A percentile compares a stretch with the other conserved stretches of the same genome.
These are phyloP conservation scores for Grigorovia jiainica DNA, from an alignment of 805 yeast genomes.

Conservation along the genomic window DNA sequence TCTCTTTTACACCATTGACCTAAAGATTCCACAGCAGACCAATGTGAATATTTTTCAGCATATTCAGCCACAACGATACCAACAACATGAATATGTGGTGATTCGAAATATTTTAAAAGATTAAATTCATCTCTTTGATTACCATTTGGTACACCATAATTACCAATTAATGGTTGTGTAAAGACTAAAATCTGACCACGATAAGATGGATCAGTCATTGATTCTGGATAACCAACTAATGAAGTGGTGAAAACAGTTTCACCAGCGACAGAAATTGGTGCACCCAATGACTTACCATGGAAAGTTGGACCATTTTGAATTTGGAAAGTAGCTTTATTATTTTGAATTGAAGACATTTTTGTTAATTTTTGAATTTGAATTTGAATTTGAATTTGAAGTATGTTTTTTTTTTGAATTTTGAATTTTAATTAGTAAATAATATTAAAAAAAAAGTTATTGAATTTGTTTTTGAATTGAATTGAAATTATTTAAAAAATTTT, in stretches of 20 bases:
- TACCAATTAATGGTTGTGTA: slow-evolving; percentile 96
- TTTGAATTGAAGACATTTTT: slow-evolving; percentile 6
- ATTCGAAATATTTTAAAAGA: slow-evolving; percentile 81
- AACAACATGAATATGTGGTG: slow-evolving; percentile 83
- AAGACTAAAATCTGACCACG: slow-evolving; percentile 93
- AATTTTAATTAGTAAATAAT: no score
- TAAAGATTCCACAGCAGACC: slow-evolving; percentile 97
- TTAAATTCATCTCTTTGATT: slow-evolving; percentile 73
- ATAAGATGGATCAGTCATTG: slow-evolving; percentile 98
- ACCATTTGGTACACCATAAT: slow-evolving; percentile 94
- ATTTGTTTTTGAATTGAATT: slow-evolving; percentile 1
- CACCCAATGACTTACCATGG: slow-evolving; percentile 92
- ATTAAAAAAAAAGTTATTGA: background rate
- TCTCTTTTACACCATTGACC: slow-evolving; percentile 95
- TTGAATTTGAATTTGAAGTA: no score
- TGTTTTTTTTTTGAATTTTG: no score
- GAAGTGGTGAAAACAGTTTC: slow-evolving; percentile 98
- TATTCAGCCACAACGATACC: slow-evolving; percentile 96
- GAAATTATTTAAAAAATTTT: slow-evolving; percentile 7
- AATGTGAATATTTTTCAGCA: slow-evolving; percentile 93
- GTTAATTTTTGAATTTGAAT: background rate
- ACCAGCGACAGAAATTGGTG: slow-evolving; percentile 84
- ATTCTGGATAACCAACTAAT: slow-evolving; percentile 95
- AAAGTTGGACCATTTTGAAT: slow-evolving; percentile 89
- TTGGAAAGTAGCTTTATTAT: slow-evolving; percentile 79